These are phyloP conservation scores for Danielia oregonensis DNA, from an alignment of 805 yeast species.

Conservation along the genomic window DNA sequence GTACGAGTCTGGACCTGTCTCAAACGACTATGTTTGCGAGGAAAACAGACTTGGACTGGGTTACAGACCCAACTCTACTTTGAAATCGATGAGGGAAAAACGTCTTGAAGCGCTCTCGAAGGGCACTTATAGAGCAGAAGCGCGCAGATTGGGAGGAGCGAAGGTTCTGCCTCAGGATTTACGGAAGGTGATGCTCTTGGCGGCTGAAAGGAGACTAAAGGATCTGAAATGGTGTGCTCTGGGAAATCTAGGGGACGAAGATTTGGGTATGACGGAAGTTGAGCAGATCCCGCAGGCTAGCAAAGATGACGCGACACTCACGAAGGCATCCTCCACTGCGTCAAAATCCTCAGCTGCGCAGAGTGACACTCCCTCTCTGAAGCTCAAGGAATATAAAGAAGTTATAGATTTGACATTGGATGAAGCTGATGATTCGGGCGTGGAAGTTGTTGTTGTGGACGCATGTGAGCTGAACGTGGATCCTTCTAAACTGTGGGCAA, in stretches of 20 bases:
- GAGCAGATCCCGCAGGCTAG: background rate
- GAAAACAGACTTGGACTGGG: slow-evolving; percentile 44
- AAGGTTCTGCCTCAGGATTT: slow-evolving; percentile 17
- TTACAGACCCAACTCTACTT: slow-evolving; percentile 12
- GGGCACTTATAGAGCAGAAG: slow-evolving; percentile 39
- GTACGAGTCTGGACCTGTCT: slow-evolving; percentile 43
- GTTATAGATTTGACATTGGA: slow-evolving; percentile 15
- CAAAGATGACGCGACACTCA: background rate
- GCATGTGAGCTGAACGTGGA: slow-evolving; percentile 9
- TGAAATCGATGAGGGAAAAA: slow-evolving; percentile 25
- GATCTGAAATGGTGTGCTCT: slow-evolving; percentile 49
- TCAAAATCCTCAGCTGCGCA: too few species aligned
- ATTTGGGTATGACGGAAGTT: background rate
- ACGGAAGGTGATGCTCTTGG: slow-evolving; percentile 49
- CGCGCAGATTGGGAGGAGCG: slow-evolving; percentile 27
- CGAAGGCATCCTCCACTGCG: too few species aligned
- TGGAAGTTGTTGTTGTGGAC: slow-evolving; percentile 12
- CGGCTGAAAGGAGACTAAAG: slow-evolving; percentile 58
- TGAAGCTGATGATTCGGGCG: slow-evolving; percentile 11
- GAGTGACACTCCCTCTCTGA: background rate
- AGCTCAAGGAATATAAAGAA: slow-evolving; percentile 6
- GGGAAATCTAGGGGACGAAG: slow-evolving; percentile 13
- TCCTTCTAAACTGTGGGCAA: slow-evolving; percentile 1
- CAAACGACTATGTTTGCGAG: slow-evolving; percentile 48
- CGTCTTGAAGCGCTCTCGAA: slow-evolving; percentile 40